A percentile compares a stretch with the other conserved stretches of the same genome.
phyloP scores from a whole-genome alignment of 768 basidiomycete genomes.

The Hebeloma cylindrosporum region DNA sequence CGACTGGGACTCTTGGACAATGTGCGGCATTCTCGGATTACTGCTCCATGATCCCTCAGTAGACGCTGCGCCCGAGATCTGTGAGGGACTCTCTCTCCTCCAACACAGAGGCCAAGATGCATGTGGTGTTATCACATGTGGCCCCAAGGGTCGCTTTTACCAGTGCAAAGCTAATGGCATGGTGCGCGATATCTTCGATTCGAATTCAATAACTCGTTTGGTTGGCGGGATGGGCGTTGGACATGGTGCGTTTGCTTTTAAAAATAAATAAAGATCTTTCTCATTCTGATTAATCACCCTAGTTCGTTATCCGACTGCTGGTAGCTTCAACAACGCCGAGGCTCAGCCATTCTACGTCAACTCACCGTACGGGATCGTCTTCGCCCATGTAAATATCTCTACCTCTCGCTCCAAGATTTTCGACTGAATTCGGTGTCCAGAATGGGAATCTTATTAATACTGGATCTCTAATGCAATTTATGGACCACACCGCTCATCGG shows the following conservation, averaged over 20 bases:
- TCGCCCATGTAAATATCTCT: constrained; percentile 78
- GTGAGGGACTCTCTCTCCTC: constrained; percentile 90
- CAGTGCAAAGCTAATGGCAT: constrained; percentile 99
- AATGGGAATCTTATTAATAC: constrained; percentile 99
- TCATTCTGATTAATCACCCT: constrained; percentile 12
- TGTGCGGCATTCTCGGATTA: constrained; percentile 95
- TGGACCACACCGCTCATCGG: constrained; percentile 95
- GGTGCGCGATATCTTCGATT: constrained; percentile 96
- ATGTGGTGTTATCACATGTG: constrained; percentile 96
- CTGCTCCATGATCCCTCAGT: constrained; percentile 74
- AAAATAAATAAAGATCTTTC: constrained; percentile 2
- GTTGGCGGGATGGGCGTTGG: constrained; percentile 97
- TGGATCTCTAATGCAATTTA: constrained; percentile 77
- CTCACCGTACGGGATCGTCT: constrained; percentile 98
- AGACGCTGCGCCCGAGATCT: constrained; percentile 85
- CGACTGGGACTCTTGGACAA: constrained; percentile 29
- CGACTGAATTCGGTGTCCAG: constrained; percentile 39
- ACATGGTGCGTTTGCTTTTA: constrained; percentile 62
- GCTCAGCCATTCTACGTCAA: constrained; percentile 99
- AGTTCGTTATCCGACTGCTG: constrained; percentile 99
- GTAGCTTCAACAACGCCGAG: constrained; percentile 94
- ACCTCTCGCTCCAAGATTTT: constrained; percentile 8
- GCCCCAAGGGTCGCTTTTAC: constrained; percentile 90
- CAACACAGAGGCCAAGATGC: constrained; percentile 99
- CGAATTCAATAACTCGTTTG: constrained; percentile 68